These are phyloP conservation scores for Uronychia binucleata DNA, from an alignment of 73 alveolate species.

Conservation along the genomic window DNA sequence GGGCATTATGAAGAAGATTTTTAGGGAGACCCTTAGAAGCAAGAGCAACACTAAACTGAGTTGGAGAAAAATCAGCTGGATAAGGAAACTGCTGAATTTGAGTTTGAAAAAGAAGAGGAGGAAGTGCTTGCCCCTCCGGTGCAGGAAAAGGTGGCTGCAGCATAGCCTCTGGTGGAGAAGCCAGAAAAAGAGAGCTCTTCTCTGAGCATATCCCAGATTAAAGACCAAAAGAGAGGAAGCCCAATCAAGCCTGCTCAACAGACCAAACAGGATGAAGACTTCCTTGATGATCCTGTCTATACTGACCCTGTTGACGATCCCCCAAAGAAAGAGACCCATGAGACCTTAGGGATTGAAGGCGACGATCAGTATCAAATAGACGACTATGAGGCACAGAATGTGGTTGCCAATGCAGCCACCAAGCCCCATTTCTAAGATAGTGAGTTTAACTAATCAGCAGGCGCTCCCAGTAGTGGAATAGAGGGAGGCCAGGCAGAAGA, in stretches of 20 bases:
- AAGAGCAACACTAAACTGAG: no score
- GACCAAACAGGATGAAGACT: neutral
- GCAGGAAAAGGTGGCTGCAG: neutral
- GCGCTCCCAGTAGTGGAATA: no score
- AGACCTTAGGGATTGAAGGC: neutral
- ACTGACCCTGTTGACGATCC: neutral
- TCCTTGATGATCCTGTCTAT: neutral
- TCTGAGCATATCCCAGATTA: no score
- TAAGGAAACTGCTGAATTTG: no score
- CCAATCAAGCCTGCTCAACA: no score
- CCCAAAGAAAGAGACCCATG: conserved; percentile 1
- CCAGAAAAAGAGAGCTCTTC: no score
- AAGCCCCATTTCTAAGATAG: neutral
- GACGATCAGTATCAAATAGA: neutral
- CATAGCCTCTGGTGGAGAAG: neutral
- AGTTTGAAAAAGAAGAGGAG: neutral
- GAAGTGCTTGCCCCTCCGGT: neutral
- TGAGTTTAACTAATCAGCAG: no score
- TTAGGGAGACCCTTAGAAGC: no score
- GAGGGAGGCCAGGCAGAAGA: no score
- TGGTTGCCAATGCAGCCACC: neutral
- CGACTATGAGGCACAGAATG: neutral
- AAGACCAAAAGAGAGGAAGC: no score
- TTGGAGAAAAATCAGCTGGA: no score
- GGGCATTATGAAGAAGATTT: no score